phyloP scores from a whole-genome alignment of 805 yeast species.

The Wickerhamomyces queroliae region DNA sequence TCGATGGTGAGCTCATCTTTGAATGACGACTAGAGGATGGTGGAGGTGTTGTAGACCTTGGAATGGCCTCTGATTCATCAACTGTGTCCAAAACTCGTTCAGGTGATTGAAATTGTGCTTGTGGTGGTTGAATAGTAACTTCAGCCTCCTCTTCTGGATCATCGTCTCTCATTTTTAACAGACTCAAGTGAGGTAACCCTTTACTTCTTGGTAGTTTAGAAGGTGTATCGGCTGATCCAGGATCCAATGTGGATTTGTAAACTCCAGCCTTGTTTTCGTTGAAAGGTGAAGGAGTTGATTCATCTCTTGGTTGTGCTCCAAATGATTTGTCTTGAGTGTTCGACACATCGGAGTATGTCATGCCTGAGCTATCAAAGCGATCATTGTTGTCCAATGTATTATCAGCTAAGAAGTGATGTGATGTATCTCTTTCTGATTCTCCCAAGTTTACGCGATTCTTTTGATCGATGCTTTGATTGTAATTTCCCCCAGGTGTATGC shows the following conservation, averaged over 20 bases:
- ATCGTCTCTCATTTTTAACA: conserved; percentile 19
- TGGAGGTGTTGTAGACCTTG: background rate
- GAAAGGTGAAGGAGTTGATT: conserved; percentile 20
- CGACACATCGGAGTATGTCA: background rate
- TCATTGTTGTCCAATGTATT: conserved; percentile 10
- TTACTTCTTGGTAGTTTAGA: conserved; percentile 20
- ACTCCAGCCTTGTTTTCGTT: background rate
- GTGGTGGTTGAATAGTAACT: no score
- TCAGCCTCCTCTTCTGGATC: conserved; percentile 8
- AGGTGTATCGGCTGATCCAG: conserved; percentile 9
- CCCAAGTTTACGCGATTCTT: conserved; percentile 1
- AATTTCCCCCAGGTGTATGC: background rate
- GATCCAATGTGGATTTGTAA: background rate
- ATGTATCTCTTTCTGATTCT: conserved; percentile 1
- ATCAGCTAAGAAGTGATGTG: conserved; percentile 22
- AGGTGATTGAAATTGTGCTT: background rate
- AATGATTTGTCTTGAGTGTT: conserved; percentile 1
- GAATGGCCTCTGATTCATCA: background rate
- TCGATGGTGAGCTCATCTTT: background rate
- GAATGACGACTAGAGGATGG: background rate
- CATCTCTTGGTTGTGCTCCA: conserved; percentile 12
- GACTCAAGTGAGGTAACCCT: conserved; percentile 20
- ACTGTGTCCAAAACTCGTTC: background rate
- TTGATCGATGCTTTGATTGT: background rate
- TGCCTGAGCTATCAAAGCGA: conserved; percentile 4